phyloP scores from a whole-genome alignment of 305 asterid species.

The Euphrasia arctica region DNA sequence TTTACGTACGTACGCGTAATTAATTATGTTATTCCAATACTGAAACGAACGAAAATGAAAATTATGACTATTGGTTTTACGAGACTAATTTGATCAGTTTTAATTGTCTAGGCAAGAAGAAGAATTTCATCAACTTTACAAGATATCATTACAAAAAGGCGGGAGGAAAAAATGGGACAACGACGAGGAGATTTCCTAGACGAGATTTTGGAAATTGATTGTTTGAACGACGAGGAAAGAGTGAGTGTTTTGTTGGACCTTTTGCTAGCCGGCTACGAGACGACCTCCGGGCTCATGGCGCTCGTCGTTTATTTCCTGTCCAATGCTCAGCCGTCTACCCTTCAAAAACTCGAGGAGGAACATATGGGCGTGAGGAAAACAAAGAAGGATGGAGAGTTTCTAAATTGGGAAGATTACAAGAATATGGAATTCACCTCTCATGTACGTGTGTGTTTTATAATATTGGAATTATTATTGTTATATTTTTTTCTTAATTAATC shows the following conservation, averaged over 20 bases:
- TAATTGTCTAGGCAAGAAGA: slow-evolving; percentile 54
- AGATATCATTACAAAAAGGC: slow-evolving; percentile 37
- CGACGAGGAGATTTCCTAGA: slow-evolving; percentile 42
- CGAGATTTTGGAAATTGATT: slow-evolving; percentile 34
- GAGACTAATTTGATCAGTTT: too few species aligned
- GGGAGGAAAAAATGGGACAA: slow-evolving; percentile 11
- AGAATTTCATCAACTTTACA: slow-evolving; percentile 45
- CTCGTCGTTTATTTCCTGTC: slow-evolving; percentile 63
- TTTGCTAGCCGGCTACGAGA: slow-evolving; percentile 79
- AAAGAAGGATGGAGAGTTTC: slow-evolving; percentile 49
- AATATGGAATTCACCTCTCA: slow-evolving; percentile 64
- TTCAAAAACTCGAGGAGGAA: slow-evolving; percentile 51
- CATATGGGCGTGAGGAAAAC: slow-evolving; percentile 41
- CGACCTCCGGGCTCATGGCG: slow-evolving; percentile 75
- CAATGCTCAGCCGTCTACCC: slow-evolving; percentile 39
- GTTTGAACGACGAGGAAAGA: slow-evolving; percentile 55
- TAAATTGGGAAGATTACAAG: slow-evolving; percentile 74
- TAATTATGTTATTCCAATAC: too few species aligned
- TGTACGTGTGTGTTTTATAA: too few species aligned
- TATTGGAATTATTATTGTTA: too few species aligned
- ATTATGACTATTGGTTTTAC: too few species aligned
- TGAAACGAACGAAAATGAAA: too few species aligned
- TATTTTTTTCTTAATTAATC: too few species aligned
- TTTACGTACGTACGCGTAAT: too few species aligned
- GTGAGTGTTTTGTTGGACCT: slow-evolving; percentile 61